Conservation (phyloP, 2,329 filamentous ascomycete species). For the Colletotrichum limetticola region DNA sequence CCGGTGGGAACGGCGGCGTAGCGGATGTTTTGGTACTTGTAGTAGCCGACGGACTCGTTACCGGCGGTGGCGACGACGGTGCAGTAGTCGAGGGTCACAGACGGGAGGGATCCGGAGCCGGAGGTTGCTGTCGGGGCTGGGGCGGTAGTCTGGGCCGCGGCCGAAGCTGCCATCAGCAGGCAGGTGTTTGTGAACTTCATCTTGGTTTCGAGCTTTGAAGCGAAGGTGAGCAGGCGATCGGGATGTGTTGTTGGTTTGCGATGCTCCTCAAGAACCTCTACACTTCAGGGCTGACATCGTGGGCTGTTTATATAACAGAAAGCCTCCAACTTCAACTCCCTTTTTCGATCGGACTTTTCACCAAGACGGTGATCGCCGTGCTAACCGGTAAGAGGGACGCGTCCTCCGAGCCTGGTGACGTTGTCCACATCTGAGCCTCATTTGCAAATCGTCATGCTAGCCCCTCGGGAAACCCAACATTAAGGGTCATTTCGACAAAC, state of each 20-base stretch:
- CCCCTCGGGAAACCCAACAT: neutral
- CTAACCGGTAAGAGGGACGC: neutral
- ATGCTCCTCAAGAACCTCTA: neutral
- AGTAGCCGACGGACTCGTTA: conserved; percentile 17
- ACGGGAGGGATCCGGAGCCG: neutral
- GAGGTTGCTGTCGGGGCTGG: conserved; percentile 1
- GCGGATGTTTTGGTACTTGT: conserved; percentile 41
- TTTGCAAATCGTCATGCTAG: neutral
- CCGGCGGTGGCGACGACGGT: conserved; percentile 14
- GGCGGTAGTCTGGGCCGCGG: conserved; percentile 2
- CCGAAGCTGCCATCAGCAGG: conserved; percentile 3
- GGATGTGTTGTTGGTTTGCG: neutral
- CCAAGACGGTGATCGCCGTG: neutral
- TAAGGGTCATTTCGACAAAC: conserved; percentile 6
- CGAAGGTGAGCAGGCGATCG: neutral
- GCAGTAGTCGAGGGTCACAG: conserved; percentile 20
- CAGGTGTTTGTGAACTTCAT: neutral
- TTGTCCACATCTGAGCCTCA: conserved; percentile 4
- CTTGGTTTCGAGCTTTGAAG: neutral
- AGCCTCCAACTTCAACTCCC: too few relatives aligned
- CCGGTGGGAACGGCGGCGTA: conserved; percentile 39
- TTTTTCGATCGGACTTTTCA: neutral
- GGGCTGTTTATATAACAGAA: neutral
- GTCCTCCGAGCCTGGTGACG: conserved; percentile 4
- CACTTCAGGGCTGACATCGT: neutral